These are phyloP conservation scores for Pythium insidiosum DNA, from an alignment of 352 stramenopile species.

Conservation along the genomic window DNA sequence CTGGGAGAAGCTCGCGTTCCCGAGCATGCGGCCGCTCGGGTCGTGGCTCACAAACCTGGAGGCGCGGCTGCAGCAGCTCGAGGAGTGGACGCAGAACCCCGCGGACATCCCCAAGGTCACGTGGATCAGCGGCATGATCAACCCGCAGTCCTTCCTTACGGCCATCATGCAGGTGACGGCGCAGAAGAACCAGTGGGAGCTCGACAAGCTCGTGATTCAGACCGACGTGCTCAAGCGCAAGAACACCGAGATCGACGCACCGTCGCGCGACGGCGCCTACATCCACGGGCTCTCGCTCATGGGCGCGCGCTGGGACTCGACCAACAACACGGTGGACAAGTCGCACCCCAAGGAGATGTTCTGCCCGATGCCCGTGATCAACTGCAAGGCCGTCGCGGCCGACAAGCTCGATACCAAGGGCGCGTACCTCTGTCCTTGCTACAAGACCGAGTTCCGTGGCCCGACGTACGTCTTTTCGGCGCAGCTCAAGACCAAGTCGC, in stretches of 20 bases:
- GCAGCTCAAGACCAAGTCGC: constrained; percentile 96
- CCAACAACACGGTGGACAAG: constrained; percentile 90
- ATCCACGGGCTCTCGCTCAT: constrained; percentile 93
- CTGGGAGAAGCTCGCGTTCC: constrained; percentile 95
- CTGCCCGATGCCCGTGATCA: constrained; percentile 95
- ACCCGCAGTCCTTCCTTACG: constrained; percentile 96
- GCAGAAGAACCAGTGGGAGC: constrained; percentile 96
- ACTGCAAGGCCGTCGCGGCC: constrained; percentile 92
- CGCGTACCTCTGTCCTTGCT: constrained; percentile 94
- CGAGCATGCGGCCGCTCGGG: constrained; percentile 84
- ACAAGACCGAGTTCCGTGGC: constrained; percentile 95
- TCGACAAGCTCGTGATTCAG: constrained; percentile 97
- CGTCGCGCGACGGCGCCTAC: constrained; percentile 92
- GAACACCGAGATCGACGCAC: constrained; percentile 82
- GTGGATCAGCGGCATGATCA: constrained; percentile 93
- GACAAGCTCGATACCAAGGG: constrained; percentile 95
- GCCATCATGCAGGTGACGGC: constrained; percentile 96
- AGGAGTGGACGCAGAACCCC: constrained; percentile 96
- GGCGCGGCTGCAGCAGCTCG: constrained; percentile 88
- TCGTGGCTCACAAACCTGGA: constrained; percentile 94
- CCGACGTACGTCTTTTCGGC: constrained; percentile 97
- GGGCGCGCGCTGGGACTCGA: constrained; percentile 93
- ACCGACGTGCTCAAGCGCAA: constrained; percentile 95
- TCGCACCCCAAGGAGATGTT: constrained; percentile 98
- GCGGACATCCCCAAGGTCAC: constrained; percentile 95